Conservation (phyloP, 2,329 filamentous ascomycete species). For the Trichoderma semiorbis region DNA sequence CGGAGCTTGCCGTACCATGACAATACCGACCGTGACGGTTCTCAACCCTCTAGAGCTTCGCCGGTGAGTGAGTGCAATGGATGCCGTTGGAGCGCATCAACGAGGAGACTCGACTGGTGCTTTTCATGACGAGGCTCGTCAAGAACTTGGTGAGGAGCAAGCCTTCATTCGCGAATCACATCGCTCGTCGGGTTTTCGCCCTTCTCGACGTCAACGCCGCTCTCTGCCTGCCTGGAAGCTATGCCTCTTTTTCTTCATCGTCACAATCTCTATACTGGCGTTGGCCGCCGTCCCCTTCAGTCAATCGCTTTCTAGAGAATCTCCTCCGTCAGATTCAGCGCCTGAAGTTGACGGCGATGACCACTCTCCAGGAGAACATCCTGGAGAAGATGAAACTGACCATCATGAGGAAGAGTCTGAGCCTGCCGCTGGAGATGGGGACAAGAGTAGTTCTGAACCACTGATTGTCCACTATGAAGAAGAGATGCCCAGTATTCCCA, state of each 20-base stretch:
- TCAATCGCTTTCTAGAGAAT: not conserved
- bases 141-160: slow-evolving; percentile 3
- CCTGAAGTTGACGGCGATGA: not conserved
- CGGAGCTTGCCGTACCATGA: not conserved
- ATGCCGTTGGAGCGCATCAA: not conserved
- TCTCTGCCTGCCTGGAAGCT: slow-evolving; percentile 18
- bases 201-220: not conserved
- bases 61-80: slow-evolving; percentile 5
- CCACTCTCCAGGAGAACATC: not conserved
- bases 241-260: slow-evolving; percentile 23
- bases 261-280: slow-evolving; percentile 24
- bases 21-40: not conserved
- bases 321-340: not conserved
- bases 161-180: slow-evolving; percentile 3
- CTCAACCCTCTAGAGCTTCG: not conserved
- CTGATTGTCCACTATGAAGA: slow-evolving; percentile 26
- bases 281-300: slow-evolving; percentile 25
- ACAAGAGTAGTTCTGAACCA: not conserved
- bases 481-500: slow-evolving; percentile 22
- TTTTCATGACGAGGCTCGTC: not conserved
- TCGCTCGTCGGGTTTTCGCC: not conserved
- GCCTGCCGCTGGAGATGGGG: not conserved
- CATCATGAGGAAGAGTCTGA: slow-evolving; percentile 9
- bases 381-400: not conserved
- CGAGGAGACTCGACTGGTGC: not conserved